Evolutionary conservation across 1,284 basidiomycete genomes (phyloP).

Genomic region (Malassezia sympodialis): DNA sequence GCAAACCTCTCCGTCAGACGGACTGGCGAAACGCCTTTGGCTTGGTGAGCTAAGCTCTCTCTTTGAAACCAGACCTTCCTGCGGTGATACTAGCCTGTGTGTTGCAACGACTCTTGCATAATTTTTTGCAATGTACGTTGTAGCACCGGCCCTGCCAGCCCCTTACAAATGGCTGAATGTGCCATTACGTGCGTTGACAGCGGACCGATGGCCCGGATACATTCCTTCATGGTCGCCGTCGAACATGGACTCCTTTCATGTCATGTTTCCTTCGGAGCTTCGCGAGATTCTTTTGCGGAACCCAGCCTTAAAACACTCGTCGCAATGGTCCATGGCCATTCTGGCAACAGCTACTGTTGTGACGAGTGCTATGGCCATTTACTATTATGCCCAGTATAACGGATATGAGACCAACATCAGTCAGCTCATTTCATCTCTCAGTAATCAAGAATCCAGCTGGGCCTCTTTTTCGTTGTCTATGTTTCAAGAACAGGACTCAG

Average conservation of each 20-base stretch:
- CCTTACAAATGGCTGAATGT: slow-evolving; percentile 12
- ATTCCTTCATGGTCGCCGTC: neutral
- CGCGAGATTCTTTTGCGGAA: slow-evolving; percentile 1
- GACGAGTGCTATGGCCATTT: slow-evolving; percentile 12
- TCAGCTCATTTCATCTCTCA: neutral
- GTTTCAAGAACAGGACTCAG: neutral
- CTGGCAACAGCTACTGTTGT: slow-evolving; percentile 15
- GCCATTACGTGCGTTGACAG: slow-evolving; percentile 3
- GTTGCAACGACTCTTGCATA: neutral
- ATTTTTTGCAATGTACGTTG: slow-evolving; percentile 1
- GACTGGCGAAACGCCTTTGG: neutral
- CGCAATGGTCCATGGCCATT: slow-evolving; percentile 8
- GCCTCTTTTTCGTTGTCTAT: neutral
- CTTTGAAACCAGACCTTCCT: neutral
- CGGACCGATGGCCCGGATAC: slow-evolving; percentile 10
- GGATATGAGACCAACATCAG: slow-evolving; percentile 2
- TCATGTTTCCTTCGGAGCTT: slow-evolving; percentile 14
- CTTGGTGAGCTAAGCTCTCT: neutral
- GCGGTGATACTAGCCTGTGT: neutral
- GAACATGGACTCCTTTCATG: slow-evolving; percentile 7
- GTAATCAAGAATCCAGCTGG: neutral
- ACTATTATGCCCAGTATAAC: slow-evolving; percentile 6
- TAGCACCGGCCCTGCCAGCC: slow-evolving; percentile 6
- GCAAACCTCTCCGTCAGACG: neutral
- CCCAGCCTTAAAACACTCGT: neutral